Conservation (phyloP, 169 alveolate genomes). For the Theileria parva region DNA sequence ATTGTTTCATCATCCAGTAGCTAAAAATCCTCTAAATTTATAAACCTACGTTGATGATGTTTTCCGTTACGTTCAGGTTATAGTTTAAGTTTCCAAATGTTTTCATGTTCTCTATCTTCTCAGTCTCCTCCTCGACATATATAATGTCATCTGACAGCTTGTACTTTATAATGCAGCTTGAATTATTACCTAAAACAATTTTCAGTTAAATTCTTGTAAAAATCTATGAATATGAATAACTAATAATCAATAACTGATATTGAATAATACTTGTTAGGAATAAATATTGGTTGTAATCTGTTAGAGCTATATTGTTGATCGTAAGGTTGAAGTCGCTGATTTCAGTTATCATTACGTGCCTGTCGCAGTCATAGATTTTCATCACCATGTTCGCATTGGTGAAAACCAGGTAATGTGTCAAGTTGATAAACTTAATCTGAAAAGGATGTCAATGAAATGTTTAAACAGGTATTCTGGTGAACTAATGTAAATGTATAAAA, state of each 20-base stretch:
- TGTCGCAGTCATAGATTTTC: constrained; percentile 80
- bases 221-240: neutral
- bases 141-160: neutral
- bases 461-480: neutral
- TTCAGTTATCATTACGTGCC: constrained; percentile 67
- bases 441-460: constrained; percentile 6
- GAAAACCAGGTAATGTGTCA: constrained; percentile 65
- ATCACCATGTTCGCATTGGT: constrained; percentile 44
- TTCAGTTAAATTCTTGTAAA: neutral
- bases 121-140: neutral
- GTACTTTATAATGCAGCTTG: neutral
- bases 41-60: neutral
- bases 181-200: neutral
- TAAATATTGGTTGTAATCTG: constrained; percentile 64
- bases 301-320: constrained; percentile 55
- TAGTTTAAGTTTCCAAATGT: neutral
- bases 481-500: neutral
- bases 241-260: neutral
- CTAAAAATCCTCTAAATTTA: neutral
- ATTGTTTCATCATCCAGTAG: neutral
- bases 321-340: constrained; percentile 66
- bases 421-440: constrained; percentile 36
- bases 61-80: neutral
- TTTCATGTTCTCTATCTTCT: neutral
- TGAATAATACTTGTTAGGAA: constrained; percentile 23